Evolutionary conservation across 1,284 basidiomycete species (phyloP).

Genomic region (Heterobasidion irregulare): DNA sequence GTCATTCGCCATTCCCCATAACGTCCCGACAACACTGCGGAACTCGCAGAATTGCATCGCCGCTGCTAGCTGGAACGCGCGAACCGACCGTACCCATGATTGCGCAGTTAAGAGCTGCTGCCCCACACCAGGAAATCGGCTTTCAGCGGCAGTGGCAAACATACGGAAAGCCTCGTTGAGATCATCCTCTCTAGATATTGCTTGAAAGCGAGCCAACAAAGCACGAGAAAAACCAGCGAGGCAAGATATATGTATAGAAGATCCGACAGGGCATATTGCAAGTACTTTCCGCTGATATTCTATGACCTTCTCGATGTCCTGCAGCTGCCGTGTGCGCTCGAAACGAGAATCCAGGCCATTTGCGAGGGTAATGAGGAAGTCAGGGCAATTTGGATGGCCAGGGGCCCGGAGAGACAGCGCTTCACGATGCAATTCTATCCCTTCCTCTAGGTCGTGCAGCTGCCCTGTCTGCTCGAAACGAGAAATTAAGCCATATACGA

Average conservation of each 20-base stretch:
- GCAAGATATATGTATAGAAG: background rate
- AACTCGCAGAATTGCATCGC: slow-evolving; percentile 19
- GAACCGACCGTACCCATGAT: background rate
- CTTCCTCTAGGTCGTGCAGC: slow-evolving; percentile 20
- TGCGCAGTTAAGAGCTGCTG: background rate
- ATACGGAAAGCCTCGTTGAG: background rate
- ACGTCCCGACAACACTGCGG: slow-evolving; percentile 26
- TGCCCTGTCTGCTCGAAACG: slow-evolving; percentile 16
- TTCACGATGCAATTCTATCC: slow-evolving; percentile 15
- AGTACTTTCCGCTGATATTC: background rate
- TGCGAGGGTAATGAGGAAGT: slow-evolving; percentile 18
- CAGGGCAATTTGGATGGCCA: slow-evolving; percentile 7
- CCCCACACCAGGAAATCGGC: background rate
- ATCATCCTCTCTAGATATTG: too few species aligned
- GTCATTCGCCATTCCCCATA: slow-evolving; percentile 22
- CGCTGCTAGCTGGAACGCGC: background rate
- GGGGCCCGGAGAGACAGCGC: slow-evolving; percentile 9
- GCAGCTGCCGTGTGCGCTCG: slow-evolving; percentile 11
- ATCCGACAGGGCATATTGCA: background rate
- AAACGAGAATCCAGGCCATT: slow-evolving; percentile 20
- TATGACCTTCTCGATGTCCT: slow-evolving; percentile 20
- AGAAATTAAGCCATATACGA: background rate
- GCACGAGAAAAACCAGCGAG: background rate
- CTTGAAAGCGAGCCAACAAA: too few species aligned
- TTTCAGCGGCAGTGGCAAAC: background rate